Conservation (phyloP, 371 early-diverging fungal genomes). For the Lichtheimia corymbifera region DNA sequence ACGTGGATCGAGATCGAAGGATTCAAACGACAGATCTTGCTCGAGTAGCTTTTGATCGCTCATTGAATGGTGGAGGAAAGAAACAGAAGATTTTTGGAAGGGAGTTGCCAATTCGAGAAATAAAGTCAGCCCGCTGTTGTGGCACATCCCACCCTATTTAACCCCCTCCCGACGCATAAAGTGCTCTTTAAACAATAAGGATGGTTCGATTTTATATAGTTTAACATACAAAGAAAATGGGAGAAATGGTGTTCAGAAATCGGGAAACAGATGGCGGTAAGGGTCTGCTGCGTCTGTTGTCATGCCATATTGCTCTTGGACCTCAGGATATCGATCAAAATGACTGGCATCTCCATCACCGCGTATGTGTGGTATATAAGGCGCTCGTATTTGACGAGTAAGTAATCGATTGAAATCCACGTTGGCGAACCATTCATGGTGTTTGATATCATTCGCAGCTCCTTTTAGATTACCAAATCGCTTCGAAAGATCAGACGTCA, state of each 20-base stretch:
- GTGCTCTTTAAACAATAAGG: too few species aligned
- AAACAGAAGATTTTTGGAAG: neutral
- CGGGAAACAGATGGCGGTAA: slow-evolving; percentile 29
- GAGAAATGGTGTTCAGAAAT: slow-evolving; percentile 20
- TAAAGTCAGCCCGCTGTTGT: too few species aligned
- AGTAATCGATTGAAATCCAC: slow-evolving; percentile 88
- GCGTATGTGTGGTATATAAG: slow-evolving; percentile 84
- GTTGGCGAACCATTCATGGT: slow-evolving; percentile 94
- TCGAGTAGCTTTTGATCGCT: slow-evolving; percentile 21
- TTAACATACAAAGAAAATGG: neutral
- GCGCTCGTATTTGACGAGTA: slow-evolving; percentile 80
- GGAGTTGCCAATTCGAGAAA: neutral
- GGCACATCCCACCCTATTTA: too few species aligned
- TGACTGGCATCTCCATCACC: slow-evolving; percentile 94
- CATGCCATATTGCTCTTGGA: slow-evolving; percentile 61
- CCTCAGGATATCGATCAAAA: slow-evolving; percentile 91
- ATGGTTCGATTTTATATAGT: neutral
- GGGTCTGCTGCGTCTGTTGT: slow-evolving; percentile 20
- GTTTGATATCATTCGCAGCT: slow-evolving; percentile 89
- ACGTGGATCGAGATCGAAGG: slow-evolving; percentile 83
- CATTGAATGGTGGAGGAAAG: slow-evolving; percentile 12
- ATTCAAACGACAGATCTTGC: slow-evolving; percentile 46
- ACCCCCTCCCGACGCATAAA: too few species aligned
- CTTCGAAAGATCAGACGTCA: slow-evolving; percentile 87
- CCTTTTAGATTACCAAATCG: slow-evolving; percentile 91